phyloP scores from a whole-genome alignment of 2,329 filamentous ascomycete genomes.

The Penicillium expansum region DNA sequence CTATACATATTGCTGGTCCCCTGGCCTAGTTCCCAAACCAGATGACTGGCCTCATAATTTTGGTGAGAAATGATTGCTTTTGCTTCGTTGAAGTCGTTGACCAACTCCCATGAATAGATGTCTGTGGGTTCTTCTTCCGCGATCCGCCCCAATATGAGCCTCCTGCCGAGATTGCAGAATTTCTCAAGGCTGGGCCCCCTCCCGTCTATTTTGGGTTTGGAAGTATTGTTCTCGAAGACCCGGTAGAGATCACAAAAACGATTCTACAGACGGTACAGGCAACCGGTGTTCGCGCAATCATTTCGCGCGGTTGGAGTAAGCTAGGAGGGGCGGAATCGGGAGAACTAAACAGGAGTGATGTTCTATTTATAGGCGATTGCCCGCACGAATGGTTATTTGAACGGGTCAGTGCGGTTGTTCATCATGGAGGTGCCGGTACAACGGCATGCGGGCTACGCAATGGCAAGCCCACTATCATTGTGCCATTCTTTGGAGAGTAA shows the following conservation, averaged over 20 bases:
- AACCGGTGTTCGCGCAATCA: constrained; percentile 49
- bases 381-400: constrained; percentile 59
- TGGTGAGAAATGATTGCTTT: not conserved
- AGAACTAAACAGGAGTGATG: constrained; percentile 17
- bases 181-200: constrained; percentile 46
- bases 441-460: constrained; percentile 53
- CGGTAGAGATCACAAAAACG: constrained; percentile 41
- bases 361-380: constrained; percentile 52
- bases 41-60: constrained; percentile 28
- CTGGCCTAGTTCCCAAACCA: constrained; percentile 35
- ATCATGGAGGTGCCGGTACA: constrained; percentile 58
- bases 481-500: constrained; percentile 57
- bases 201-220: constrained; percentile 57
- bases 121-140: constrained; percentile 47
- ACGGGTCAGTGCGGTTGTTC: constrained; percentile 52
- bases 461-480: constrained; percentile 51
- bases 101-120: not conserved
- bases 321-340: constrained; percentile 33
- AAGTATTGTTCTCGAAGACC: constrained; percentile 52
- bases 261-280: constrained; percentile 47
- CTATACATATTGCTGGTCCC: constrained; percentile 43
- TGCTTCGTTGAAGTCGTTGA: accelerated
- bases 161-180: constrained; percentile 37
- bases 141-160: constrained; percentile 34
- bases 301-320: constrained; percentile 54